Conservation (phyloP, 1,284 basidiomycete genomes). For the Ceratobasidium sp. region DNA sequence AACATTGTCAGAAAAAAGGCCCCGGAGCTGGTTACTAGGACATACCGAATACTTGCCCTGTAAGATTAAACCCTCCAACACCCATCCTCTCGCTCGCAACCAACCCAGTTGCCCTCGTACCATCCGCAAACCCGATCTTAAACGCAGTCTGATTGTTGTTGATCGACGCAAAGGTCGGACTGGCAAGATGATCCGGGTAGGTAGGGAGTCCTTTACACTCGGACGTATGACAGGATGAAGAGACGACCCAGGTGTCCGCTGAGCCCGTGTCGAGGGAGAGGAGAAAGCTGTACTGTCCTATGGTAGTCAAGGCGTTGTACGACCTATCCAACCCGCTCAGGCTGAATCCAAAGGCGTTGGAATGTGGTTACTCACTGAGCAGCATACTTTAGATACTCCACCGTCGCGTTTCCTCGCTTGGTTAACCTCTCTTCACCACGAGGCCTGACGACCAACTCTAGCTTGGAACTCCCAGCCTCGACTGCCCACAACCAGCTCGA, state of each 20-base stretch:
- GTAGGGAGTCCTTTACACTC: conserved; percentile 63
- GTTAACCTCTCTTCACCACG: neutral
- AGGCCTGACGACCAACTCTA: conserved; percentile 9
- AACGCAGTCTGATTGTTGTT: conserved; percentile 66
- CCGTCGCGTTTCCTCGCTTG: conserved; percentile 18
- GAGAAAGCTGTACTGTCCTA: conserved; percentile 67
- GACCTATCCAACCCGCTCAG: conserved; percentile 55
- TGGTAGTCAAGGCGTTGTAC: conserved; percentile 65
- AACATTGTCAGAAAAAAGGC: neutral
- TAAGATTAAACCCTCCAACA: conserved; percentile 62
- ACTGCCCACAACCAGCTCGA: conserved; percentile 3
- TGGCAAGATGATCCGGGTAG: conserved; percentile 64
- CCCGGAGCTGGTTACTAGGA: conserved; percentile 24
- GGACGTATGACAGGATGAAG: conserved; percentile 63
- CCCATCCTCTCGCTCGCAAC: conserved; percentile 67
- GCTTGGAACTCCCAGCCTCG: neutral
- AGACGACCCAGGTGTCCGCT: conserved; percentile 71
- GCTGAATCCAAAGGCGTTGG: conserved; percentile 42
- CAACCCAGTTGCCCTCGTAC: conserved; percentile 72
- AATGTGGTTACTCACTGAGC: conserved; percentile 10
- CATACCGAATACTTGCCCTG: conserved; percentile 69
- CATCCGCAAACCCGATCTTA: conserved; percentile 66
- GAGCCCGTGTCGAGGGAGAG: conserved; percentile 78
- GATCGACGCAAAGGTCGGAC: conserved; percentile 65
- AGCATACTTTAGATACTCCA: conserved; percentile 22